Percentiles rank a stretch among this genome's conserved stretches.
phyloP scores from a whole-genome alignment of 176 grass and related monocot species.

The Coix lacrymajobi region DNA sequence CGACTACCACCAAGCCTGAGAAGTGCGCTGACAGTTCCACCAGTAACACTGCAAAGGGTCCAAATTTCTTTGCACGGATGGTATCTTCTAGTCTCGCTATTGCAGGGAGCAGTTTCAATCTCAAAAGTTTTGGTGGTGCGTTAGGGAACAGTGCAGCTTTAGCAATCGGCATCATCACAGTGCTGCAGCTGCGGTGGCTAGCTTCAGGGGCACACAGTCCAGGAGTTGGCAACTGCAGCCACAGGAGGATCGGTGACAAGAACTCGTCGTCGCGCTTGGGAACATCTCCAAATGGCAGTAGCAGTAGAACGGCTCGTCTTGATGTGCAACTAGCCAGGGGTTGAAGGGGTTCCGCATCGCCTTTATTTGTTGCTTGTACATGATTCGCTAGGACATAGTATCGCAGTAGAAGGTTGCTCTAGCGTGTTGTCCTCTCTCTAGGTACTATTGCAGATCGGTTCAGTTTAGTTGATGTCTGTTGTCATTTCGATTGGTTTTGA shows the following conservation, averaged over 20 bases:
- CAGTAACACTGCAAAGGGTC: slow-evolving; percentile 3
- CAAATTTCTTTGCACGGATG: slow-evolving; percentile 42
- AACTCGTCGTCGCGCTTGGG: not conserved
- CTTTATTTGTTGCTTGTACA: slow-evolving; percentile 23
- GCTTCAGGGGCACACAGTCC: slow-evolving; percentile 24
- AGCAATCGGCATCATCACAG: slow-evolving; percentile 55
- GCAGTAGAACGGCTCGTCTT: slow-evolving; percentile 10
- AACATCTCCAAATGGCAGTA: not conserved
- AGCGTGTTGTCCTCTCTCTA: not conserved
- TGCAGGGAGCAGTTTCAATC: slow-evolving; percentile 36
- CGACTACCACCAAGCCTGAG: slow-evolving; percentile 31
- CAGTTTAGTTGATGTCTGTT: not conserved
- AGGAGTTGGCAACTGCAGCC: slow-evolving; percentile 1
- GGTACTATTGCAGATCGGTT: not conserved
- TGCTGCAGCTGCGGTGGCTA: slow-evolving; percentile 56
- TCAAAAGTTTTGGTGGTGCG: slow-evolving; percentile 23
- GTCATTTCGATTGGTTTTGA: slow-evolving; percentile 1
- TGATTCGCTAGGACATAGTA: not conserved
- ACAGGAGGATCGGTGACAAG: slow-evolving; percentile 21
- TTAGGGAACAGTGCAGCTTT: slow-evolving; percentile 58
- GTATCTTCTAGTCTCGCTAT: slow-evolving; percentile 46
- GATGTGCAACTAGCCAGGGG: slow-evolving; percentile 49
- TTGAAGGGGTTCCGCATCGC: not conserved
- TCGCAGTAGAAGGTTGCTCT: not conserved
- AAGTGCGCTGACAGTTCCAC: slow-evolving; percentile 9